Base-by-base conservation (phyloP, 345 rosid species). In the Citrus australasica region DNA sequence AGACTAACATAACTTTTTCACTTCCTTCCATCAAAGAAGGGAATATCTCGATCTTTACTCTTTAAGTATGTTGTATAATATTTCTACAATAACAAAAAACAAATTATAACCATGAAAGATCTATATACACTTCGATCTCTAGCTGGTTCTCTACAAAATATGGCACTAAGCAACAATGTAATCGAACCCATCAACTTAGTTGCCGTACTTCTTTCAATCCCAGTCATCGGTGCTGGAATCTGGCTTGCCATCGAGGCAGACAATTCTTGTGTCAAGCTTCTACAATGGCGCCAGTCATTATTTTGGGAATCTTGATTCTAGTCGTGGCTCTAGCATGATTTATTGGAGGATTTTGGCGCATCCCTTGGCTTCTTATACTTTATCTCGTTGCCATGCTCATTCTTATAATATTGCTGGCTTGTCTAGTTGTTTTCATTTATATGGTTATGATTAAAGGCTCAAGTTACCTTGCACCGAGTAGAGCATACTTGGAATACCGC, bases 211-310 rank as follows among this genome's bases (percentile, higher is more conserved):
- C 94, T 96, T 30, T 92, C 99, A 0, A 84, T 94, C 16, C 99
- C 98, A 2, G 71, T 96, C 73, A 90, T 96, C 46, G 98, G 98
- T 2, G 90, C 90, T 13, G 98, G 98, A 73, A 93, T 96, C 82
- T 96, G 98, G 99, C 88, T 96, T 0, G 79, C 97, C 25, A 90
- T 40, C 5, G 88, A 90, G 63, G 87, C 93, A 1, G 98, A 92
- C 84, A 92, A 96, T 82, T 86, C 97, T 0, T 96, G 99, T 48
- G 92, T 94, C 16, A 92, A 90, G 85, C 83, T 94, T 21, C 89
- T 96, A 11, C 98, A 92, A 70, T 94, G 98, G 98, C 99, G 98
- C 99, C 99, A 9, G 88, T 94, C 33, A 94, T 96, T 53, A 87
- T 92, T 66, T 75, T 96, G 6, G 99, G 99, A 10, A 75, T 90